These are phyloP conservation scores for Choiromyces venosus DNA, from an alignment of 495 filamentous ascomycete genomes.

Conservation along the genomic window DNA sequence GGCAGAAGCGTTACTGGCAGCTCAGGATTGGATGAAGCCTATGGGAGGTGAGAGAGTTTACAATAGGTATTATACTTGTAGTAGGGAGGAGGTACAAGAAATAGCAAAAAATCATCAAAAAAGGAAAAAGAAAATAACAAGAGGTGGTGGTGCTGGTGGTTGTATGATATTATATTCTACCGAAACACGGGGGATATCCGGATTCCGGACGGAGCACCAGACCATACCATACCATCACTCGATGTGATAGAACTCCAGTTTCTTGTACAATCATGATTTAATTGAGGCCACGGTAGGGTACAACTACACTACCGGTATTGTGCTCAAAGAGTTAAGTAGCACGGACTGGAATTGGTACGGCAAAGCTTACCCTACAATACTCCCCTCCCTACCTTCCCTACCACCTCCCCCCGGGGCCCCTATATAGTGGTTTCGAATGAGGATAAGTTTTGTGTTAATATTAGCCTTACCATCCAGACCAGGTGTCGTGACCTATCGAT, in stretches of 20 bases:
- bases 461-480: not conserved
- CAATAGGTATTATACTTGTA: not conserved
- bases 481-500: not conserved
- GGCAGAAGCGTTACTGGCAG: not conserved
- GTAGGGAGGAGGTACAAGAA: not conserved
- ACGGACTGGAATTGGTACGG: not conserved
- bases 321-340: too few relatives aligned
- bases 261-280: not conserved
- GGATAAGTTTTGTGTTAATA: not conserved
- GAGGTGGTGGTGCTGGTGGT: not conserved
- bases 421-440: not conserved
- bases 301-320: too few relatives aligned
- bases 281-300: not conserved
- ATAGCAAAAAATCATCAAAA: not conserved
- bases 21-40: not conserved
- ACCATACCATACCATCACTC: not conserved
- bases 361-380: not conserved
- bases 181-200: not conserved
- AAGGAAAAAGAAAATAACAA: not conserved
- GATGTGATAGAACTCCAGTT: too few relatives aligned
- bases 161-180: not conserved
- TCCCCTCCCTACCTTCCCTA: not conserved
- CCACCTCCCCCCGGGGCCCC: too few relatives aligned
- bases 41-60: not conserved
- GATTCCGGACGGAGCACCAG: not conserved